Evolutionary conservation across 768 basidiomycete species (phyloP).

Genomic region (Boletellus ananiceps): DNA sequence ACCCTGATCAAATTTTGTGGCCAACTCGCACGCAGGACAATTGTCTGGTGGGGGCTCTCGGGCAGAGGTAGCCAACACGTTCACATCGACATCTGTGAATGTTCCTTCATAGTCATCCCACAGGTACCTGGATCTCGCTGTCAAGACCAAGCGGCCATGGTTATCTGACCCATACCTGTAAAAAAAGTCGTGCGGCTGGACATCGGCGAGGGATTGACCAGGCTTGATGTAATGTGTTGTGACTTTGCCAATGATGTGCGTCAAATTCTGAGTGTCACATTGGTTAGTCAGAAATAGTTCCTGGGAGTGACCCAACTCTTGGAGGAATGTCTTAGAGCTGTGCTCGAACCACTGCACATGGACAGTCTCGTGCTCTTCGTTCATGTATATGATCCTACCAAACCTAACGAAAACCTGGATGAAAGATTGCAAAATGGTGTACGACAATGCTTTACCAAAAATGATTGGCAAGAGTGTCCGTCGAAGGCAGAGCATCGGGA

Average conservation of each 20-base stretch:
- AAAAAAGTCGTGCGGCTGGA: conserved; percentile 44
- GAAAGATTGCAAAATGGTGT: not conserved
- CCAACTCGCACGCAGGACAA: conserved; percentile 46
- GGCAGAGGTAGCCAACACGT: conserved; percentile 11
- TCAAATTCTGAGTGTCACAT: conserved; percentile 44
- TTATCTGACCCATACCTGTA: conserved; percentile 43
- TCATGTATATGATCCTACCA: conserved; percentile 55
- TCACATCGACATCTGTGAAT: conserved; percentile 40
- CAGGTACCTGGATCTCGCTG: conserved; percentile 37
- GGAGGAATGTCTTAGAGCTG: conserved; percentile 54
- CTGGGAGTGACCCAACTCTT: conserved; percentile 55
- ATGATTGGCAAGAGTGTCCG: conserved; percentile 47
- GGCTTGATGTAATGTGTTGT: conserved; percentile 35
- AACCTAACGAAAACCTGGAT: conserved; percentile 46
- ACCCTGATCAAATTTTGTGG: conserved; percentile 32
- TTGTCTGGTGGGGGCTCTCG: conserved; percentile 41
- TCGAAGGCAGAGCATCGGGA: conserved; percentile 31
- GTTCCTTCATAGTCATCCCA: conserved; percentile 45
- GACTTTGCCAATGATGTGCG: conserved; percentile 46
- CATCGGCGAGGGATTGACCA: conserved; percentile 21
- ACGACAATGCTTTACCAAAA: conserved; percentile 50
- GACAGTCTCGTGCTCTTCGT: conserved; percentile 37
- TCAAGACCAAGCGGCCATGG: conserved; percentile 1
- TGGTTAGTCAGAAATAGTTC: conserved; percentile 60
- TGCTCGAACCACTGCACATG: conserved; percentile 80